Conservation (phyloP, 768 basidiomycete species). For the Arthromyces matolae region DNA sequence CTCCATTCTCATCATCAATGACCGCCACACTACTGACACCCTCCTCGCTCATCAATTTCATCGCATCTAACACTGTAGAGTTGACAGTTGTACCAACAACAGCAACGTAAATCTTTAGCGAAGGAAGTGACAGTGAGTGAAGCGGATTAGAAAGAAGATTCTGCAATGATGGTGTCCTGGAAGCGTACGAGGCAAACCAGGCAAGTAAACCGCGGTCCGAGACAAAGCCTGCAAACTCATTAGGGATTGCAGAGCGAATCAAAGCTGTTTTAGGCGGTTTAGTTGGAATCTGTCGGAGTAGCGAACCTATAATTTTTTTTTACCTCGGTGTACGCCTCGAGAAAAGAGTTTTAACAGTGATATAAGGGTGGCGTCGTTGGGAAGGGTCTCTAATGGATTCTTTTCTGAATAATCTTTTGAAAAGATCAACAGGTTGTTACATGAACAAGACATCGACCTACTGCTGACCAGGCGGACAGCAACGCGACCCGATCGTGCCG, state of each 20-base stretch:
- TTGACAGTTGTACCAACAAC: constrained; percentile 62
- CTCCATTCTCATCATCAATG: constrained; percentile 59
- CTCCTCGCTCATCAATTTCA: constrained; percentile 82
- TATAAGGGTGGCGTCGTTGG: constrained; percentile 60
- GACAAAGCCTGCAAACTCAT: constrained; percentile 63
- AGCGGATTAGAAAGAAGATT: constrained; percentile 53
- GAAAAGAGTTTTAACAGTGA: constrained; percentile 65
- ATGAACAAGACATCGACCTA: constrained; percentile 32
- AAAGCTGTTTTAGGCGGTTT: constrained; percentile 38
- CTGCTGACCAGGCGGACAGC: constrained; percentile 77
- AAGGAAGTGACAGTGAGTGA: constrained; percentile 55
- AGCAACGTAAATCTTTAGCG: constrained; percentile 55
- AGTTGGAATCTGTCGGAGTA: not conserved
- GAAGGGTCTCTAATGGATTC: constrained; percentile 66
- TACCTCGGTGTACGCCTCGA: constrained; percentile 70
- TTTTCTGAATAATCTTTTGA: constrained; percentile 76
- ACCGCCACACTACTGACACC: constrained; percentile 84
- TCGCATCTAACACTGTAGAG: constrained; percentile 70
- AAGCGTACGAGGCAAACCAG: constrained; percentile 60
- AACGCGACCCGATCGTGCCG: constrained; percentile 71
- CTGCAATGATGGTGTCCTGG: constrained; percentile 41
- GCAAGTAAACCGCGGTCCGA: constrained; percentile 70
- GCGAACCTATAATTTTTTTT: not conserved
- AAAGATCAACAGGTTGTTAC: not conserved
- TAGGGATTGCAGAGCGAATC: constrained; percentile 43